Percentiles rank a stretch among this genome's conserved stretches.
phyloP scores from a whole-genome alignment of 148 eudicot species.

The Silene conica region DNA sequence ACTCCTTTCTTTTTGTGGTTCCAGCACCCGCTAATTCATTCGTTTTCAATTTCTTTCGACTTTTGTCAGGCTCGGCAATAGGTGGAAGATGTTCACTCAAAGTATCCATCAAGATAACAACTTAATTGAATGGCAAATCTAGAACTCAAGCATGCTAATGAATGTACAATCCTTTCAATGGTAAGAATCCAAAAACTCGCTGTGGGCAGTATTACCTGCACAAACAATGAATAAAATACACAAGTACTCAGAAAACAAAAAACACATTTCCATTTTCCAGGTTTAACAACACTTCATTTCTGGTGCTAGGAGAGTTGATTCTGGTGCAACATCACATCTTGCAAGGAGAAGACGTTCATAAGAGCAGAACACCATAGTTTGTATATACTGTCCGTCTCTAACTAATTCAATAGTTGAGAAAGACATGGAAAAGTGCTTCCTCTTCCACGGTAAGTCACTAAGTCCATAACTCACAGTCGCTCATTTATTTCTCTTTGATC shows the following conservation, averaged over 20 bases:
- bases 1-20: constrained; percentile 92
- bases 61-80: constrained; percentile 31
- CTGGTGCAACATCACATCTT: no score
- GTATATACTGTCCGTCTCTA: no score
- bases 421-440: no score
- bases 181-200: constrained; percentile 37
- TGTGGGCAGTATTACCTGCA: constrained; percentile 45
- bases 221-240: constrained; percentile 16
- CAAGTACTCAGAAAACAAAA: no score
- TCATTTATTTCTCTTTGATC: no score
- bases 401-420: no score
- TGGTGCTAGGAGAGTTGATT: no score
- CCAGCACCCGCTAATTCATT: constrained; percentile 45
- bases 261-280: no score
- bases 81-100: background rate
- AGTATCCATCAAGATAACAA: constrained; percentile 44
- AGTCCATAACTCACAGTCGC: no score
- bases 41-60: constrained; percentile 26
- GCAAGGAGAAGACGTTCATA: no score
- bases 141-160: constrained; percentile 35
- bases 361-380: no score
- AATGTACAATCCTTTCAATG: constrained; percentile 34
- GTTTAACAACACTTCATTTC: background rate
- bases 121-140: constrained; percentile 33
- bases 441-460: no score